A percentile compares a stretch with the other conserved stretches of the same genome.
These are phyloP conservation scores for Metschnikowia noctiluminum DNA, from an alignment of 805 yeast genomes.

Conservation along the genomic window DNA sequence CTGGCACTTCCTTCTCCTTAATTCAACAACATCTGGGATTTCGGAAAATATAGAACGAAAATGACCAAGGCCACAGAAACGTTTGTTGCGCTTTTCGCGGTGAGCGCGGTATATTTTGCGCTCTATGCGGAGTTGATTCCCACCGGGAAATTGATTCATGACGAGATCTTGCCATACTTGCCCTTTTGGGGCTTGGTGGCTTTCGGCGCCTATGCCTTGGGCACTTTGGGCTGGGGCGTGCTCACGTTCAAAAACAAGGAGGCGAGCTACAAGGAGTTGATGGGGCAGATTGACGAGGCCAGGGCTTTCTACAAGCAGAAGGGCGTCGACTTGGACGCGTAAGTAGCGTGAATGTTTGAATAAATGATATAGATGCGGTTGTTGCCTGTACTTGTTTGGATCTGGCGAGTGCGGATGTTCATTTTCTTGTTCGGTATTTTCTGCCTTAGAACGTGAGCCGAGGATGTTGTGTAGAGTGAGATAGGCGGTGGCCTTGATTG, in stretches of 20 bases:
- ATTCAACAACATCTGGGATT: neutral
- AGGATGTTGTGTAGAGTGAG: no score
- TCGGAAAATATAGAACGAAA: neutral
- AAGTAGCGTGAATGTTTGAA: neutral
- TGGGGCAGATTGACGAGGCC: conserved; percentile 59
- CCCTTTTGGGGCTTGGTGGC: conserved; percentile 71
- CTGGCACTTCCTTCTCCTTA: neutral
- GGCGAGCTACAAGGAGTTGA: conserved; percentile 60
- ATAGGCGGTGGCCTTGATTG: no score
- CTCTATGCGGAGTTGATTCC: conserved; percentile 54
- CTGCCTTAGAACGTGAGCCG: no score
- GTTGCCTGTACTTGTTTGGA: no score
- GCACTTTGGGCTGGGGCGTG: conserved; percentile 66
- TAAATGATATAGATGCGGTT: neutral
- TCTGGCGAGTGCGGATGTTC: no score
- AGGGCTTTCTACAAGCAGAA: conserved; percentile 52
- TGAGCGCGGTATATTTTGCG: conserved; percentile 52
- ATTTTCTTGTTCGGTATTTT: no score
- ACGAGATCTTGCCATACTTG: conserved; percentile 58
- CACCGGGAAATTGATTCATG: conserved; percentile 42
- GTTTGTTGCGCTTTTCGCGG: conserved; percentile 40
- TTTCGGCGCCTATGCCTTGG: conserved; percentile 67
- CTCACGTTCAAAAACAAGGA: conserved; percentile 68
- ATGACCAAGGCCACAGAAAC: conserved; percentile 74
- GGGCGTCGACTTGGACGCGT: conserved; percentile 46